phyloP scores from a whole-genome alignment of 129 eudicot species.

The Saposhnikovia divaricata region DNA sequence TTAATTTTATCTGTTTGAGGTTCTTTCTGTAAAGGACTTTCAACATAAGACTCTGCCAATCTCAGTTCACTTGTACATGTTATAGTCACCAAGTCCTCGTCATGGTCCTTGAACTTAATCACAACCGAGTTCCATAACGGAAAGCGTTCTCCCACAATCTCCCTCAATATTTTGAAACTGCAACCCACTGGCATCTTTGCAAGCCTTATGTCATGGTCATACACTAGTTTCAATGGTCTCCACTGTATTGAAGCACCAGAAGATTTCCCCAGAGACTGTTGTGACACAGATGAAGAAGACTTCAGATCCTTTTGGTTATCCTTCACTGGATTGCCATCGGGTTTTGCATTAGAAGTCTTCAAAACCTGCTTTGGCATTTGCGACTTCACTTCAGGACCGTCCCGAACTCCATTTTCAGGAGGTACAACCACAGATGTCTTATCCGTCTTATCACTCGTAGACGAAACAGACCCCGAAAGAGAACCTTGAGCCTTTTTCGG shows the following conservation, averaged over 20 bases:
- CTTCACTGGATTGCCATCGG: constrained; percentile 30
- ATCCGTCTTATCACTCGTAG: constrained; percentile 33
- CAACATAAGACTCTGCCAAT: constrained; percentile 69
- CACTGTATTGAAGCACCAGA: constrained; percentile 30
- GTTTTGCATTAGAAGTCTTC: constrained; percentile 55
- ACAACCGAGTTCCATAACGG: constrained; percentile 72
- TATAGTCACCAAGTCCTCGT: constrained; percentile 89
- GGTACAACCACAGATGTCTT: constrained; percentile 43
- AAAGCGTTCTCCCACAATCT: constrained; percentile 63
- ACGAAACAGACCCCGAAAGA: constrained; percentile 23
- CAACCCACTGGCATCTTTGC: constrained; percentile 89
- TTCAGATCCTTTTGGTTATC: constrained; percentile 33
- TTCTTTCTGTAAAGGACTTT: constrained; percentile 42
- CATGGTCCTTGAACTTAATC: constrained; percentile 73
- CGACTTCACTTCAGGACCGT: constrained; percentile 41
- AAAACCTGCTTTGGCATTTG: constrained; percentile 65
- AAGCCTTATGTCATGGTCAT: constrained; percentile 89
- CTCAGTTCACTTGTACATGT: constrained; percentile 77
- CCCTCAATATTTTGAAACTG: constrained; percentile 62
- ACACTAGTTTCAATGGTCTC: constrained; percentile 83
- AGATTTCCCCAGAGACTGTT: constrained; percentile 22
- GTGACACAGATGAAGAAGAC: constrained; percentile 1
- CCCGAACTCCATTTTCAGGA: constrained; percentile 48
- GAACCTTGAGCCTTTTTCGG: constrained; percentile 52
- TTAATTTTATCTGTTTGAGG: constrained; percentile 52